Evolutionary conservation across 208 protist genomes (phyloP), one percentile per base, ranked within the genome.

Genomic region (Acanthamoeba divionensis): DNA sequence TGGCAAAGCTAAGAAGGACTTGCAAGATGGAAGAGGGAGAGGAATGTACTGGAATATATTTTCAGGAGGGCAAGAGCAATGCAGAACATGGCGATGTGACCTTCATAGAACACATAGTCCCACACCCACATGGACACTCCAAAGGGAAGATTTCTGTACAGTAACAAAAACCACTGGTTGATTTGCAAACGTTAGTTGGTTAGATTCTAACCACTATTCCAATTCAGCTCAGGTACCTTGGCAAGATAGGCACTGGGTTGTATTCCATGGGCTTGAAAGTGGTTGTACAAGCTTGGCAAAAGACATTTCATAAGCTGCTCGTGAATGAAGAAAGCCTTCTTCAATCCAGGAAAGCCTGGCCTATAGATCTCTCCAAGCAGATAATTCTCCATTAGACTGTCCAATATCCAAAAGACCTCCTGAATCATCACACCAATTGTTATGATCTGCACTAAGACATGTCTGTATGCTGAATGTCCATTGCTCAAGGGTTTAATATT

Each of bases 371-470:
- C 73, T 52, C 47, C 50, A 8, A 83, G 48, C 12, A 45, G 50
- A 33, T 63, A 83, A 52, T 63, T 10, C 50, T 21, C 7, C 21
- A 83, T 83, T 13, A 83, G 60, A n/a, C 44, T 62, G 26, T 83
- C 73, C 73, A 83, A 33, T 12, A 83, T 62, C 73, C 73, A 83
- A 62, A 83, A 83, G 31, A 83, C 73, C 48, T 83, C 73, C 73
- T 83, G 73, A n/a, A n/a, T n/a, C n/a, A n/a, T n/a, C n/a, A n/a
- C n/a, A n/a, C n/a, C n/a, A n/a, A n/a, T n/a, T n/a, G n/a, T n/a
- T n/a, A n/a, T n/a, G n/a, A n/a, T n/a, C n/a, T n/a, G n/a, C n/a
- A n/a, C n/a, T n/a, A n/a, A n/a, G n/a, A n/a, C n/a, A n/a, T n/a
- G n/a, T 29, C 26, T 13, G 33, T 9, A 55, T 5, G 0, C 0